Evolutionary conservation across 805 yeast genomes (phyloP).

Genomic region (Saccharomycopsis schoenii): DNA sequence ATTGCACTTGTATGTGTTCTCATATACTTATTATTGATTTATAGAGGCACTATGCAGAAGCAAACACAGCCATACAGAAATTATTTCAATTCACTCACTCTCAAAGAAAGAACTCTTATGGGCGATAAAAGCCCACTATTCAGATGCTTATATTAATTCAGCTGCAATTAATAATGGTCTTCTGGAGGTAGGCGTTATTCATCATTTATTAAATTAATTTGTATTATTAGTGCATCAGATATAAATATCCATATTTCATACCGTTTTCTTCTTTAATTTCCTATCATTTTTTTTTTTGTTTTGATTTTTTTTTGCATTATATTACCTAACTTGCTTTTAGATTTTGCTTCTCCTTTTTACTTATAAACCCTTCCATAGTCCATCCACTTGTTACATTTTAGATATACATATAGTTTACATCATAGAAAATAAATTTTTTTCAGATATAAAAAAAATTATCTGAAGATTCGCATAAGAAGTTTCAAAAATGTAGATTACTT

Average conservation of each 20-base stretch:
- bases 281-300: not conserved
- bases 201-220: too few relatives aligned
- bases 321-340: not conserved
- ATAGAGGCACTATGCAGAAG: conserved; percentile 5
- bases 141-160: conserved; percentile 3
- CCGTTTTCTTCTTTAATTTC: not conserved
- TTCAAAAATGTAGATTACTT: not conserved
- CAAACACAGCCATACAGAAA: conserved; percentile 8
- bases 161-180: not conserved
- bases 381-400: not conserved
- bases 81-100: conserved; percentile 5
- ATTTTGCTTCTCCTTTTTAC: not conserved
- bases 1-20: conserved; percentile 7
- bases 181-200: too few relatives aligned
- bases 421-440: not conserved
- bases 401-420: not conserved
- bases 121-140: conserved; percentile 16
- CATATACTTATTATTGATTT: conserved; percentile 5
- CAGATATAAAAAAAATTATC: not conserved
- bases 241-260: not conserved
- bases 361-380: too few relatives aligned
- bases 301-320: not conserved
- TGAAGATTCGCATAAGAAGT: not conserved
- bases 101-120: conserved; percentile 13
- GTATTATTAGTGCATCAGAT: too few relatives aligned